These are phyloP conservation scores for Nakaseomyces uthaithaninus DNA, from an alignment of 1,139 yeast genomes.

Conservation along the genomic window DNA sequence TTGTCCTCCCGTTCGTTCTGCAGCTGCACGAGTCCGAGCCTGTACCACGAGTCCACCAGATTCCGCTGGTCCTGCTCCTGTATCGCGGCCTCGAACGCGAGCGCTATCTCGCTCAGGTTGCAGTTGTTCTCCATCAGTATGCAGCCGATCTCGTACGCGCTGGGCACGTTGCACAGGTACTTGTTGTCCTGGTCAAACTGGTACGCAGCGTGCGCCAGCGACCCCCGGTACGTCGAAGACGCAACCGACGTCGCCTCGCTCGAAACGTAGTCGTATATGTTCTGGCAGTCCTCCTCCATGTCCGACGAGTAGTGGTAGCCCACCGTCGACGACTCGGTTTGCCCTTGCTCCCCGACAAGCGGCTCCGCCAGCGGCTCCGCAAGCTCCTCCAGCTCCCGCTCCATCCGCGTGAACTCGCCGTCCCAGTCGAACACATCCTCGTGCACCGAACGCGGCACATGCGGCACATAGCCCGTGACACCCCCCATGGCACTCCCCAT, in stretches of 20 bases:
- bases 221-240: not conserved
- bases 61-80: conserved; percentile 6
- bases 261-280: conserved; percentile 4
- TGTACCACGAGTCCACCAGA: conserved; percentile 6
- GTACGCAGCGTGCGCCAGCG: not conserved
- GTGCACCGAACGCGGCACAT: too few relatives aligned
- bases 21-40: conserved; percentile 5
- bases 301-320: conserved; percentile 6
- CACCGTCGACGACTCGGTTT: not conserved
- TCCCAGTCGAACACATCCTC: conserved; percentile 2
- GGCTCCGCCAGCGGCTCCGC: not conserved
- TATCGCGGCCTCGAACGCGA: conserved; percentile 7
- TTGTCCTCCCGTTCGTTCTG: conserved; percentile 7
- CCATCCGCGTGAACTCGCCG: conserved; percentile 3
- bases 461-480: not conserved
- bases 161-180: conserved; percentile 1
- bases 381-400: not conserved
- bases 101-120: conserved; percentile 4
- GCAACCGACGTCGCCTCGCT: conserved; percentile 4
- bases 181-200: conserved; percentile 2
- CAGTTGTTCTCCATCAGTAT: conserved; percentile 8
- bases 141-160: conserved; percentile 7
- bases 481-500: too few relatives aligned
- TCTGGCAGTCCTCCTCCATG: conserved; percentile 6
- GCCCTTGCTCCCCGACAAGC: not conserved